These are phyloP conservation scores for Anthoceros angustus DNA, from an alignment of 225 moss, liverwort and hornwort genomes.

Conservation along the genomic window DNA sequence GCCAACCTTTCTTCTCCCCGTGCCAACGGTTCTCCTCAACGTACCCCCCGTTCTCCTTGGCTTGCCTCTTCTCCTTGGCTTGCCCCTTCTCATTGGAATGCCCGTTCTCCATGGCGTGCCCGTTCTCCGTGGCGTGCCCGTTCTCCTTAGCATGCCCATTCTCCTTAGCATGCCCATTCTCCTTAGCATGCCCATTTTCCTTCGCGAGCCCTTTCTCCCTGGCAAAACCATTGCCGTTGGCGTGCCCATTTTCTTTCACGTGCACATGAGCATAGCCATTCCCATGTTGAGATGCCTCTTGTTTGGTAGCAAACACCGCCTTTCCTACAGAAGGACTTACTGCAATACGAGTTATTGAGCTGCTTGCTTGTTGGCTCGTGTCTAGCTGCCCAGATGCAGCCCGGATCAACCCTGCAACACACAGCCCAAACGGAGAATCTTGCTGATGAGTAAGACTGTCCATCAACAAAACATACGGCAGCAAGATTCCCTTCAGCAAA, in stretches of 20 bases:
- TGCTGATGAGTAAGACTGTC: background rate
- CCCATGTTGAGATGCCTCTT: no score
- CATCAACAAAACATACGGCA: background rate
- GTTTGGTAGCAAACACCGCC: no score
- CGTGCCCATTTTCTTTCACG: no score
- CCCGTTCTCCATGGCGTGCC: background rate
- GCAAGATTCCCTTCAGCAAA: background rate
- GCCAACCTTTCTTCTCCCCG: background rate
- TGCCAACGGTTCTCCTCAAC: background rate
- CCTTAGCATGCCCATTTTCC: background rate
- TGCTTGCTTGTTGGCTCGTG: background rate
- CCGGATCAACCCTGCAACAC: background rate
- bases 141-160: background rate
- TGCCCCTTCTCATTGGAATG: background rate
- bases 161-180: conserved; percentile 1
- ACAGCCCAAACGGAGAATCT: background rate
- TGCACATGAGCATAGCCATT: no score
- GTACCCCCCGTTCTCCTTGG: background rate
- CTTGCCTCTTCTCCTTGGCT: background rate
- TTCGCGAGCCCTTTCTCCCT: conserved; percentile 7
- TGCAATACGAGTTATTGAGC: no score
- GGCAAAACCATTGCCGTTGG: background rate
- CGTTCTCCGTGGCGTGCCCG: background rate
- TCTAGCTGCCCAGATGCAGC: background rate
- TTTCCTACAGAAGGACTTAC: no score